Percentiles rank a stretch among this genome's conserved stretches.
Conservation (phyloP, 352 stramenopile genomes). For the Albugo candida region DNA sequence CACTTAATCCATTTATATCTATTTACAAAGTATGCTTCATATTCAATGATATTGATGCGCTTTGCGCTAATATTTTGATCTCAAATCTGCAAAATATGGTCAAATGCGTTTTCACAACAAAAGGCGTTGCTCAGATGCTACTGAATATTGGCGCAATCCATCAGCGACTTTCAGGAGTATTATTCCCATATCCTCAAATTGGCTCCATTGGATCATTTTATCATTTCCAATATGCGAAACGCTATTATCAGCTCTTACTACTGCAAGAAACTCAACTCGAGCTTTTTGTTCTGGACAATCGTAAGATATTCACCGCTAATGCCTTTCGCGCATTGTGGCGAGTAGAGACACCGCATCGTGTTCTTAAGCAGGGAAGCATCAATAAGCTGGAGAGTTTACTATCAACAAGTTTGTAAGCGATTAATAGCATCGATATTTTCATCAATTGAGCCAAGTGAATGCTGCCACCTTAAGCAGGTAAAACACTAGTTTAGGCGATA, state of each 20-base stretch:
- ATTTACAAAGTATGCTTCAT: slow-evolving; percentile 54
- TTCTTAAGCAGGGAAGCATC: slow-evolving; percentile 47
- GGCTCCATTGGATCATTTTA: slow-evolving; percentile 16
- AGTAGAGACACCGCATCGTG: slow-evolving; percentile 47
- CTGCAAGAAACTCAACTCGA: slow-evolving; percentile 59
- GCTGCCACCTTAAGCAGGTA: too few relatives aligned
- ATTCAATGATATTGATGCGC: slow-evolving; percentile 47
- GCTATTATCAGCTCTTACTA: slow-evolving; percentile 53
- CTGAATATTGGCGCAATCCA: slow-evolving; percentile 57
- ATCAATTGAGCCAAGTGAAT: too few relatives aligned
- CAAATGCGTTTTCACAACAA: slow-evolving; percentile 34
- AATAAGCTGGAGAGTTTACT: slow-evolving; percentile 59
- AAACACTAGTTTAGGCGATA: too few relatives aligned
- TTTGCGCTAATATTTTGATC: slow-evolving; percentile 46
- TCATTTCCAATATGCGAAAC: slow-evolving; percentile 59
- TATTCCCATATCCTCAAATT: slow-evolving; percentile 49
- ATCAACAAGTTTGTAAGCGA: too few relatives aligned
- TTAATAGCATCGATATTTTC: too few relatives aligned
- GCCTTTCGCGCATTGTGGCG: slow-evolving; percentile 57
- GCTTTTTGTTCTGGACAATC: slow-evolving; percentile 57
- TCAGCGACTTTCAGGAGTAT: slow-evolving; percentile 41
- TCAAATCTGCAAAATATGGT: slow-evolving; percentile 41
- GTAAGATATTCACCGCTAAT: slow-evolving; percentile 29
- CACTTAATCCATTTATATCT: slow-evolving; percentile 42
- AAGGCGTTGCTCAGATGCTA: slow-evolving; percentile 60